A percentile compares a stretch with the other conserved stretches of the same genome.
These are phyloP conservation scores for Cystofilobasidium bisporidii DNA, from an alignment of 768 basidiomycete genomes.

Conservation along the genomic window DNA sequence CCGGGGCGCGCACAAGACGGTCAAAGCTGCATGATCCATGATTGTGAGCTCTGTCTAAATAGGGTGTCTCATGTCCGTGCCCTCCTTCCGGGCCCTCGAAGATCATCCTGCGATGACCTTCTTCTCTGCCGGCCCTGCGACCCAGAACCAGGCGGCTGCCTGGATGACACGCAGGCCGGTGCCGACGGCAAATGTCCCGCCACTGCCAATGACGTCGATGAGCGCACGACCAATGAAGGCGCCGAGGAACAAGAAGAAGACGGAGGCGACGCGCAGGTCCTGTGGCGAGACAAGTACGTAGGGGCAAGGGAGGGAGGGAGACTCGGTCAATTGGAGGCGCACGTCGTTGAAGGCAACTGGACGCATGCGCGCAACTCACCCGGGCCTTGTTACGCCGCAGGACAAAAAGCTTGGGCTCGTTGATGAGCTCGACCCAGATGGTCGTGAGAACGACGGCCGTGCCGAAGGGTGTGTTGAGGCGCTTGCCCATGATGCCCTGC, in stretches of 20 bases:
- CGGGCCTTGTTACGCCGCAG: constrained; percentile 17
- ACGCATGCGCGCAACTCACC: not conserved
- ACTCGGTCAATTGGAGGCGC: no score
- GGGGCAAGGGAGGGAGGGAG: not conserved
- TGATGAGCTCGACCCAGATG: constrained; percentile 79
- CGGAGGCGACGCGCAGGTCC: constrained; percentile 59
- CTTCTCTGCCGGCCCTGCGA: constrained; percentile 41
- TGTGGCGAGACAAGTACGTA: constrained; percentile 47
- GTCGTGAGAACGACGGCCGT: constrained; percentile 41
- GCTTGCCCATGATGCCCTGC: constrained; percentile 42
- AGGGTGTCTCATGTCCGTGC: no score
- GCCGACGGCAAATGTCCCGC: constrained; percentile 58
- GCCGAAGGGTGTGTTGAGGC: constrained; percentile 24
- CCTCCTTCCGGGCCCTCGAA: no score
- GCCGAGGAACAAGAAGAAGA: constrained; percentile 58
- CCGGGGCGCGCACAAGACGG: no score
- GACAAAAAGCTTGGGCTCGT: constrained; percentile 65
- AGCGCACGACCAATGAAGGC: constrained; percentile 49
- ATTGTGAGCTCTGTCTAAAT: no score
- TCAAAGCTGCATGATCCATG: no score
- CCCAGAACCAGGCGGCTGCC: constrained; percentile 56
- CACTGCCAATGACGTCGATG: constrained; percentile 47
- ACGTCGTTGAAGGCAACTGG: no score
- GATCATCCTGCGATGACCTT: not conserved
- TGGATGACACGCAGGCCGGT: constrained; percentile 56